Conservation (phyloP, 1,284 basidiomycete genomes). For the Neotropicomus parvogracilis region DNA sequence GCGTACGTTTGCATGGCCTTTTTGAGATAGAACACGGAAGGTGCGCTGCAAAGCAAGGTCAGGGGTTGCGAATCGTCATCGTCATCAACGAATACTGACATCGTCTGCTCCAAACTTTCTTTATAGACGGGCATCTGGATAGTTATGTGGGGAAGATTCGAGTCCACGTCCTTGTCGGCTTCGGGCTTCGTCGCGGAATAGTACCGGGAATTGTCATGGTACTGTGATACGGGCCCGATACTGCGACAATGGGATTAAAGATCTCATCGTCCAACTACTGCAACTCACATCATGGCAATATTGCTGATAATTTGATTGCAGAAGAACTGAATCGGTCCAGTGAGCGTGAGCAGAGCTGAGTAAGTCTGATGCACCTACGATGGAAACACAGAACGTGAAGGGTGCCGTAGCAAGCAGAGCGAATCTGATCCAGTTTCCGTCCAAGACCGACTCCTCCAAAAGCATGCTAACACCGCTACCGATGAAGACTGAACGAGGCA, state of each 20-base stretch:
- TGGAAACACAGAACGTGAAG: conserved; percentile 70
- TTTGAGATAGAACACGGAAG: conserved; percentile 76
- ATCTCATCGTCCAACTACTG: background rate
- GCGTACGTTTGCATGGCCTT: conserved; percentile 86
- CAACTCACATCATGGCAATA: conserved; percentile 51
- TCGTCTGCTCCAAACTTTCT: conserved; percentile 66
- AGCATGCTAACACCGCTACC: conserved; percentile 53
- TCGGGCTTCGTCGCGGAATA: conserved; percentile 61
- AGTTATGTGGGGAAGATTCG: conserved; percentile 66
- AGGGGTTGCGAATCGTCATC: conserved; percentile 56
- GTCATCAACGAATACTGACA: conserved; percentile 42
- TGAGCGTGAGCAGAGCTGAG: background rate
- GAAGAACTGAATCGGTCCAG: conserved; percentile 59
- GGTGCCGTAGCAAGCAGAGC: conserved; percentile 61
- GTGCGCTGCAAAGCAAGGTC: conserved; percentile 49
- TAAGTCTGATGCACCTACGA: conserved; percentile 45
- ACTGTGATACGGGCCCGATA: conserved; percentile 73
- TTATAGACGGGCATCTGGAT: conserved; percentile 81
- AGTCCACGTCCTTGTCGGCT: conserved; percentile 58
- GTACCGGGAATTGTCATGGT: conserved; percentile 68
- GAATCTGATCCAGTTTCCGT: conserved; percentile 61
- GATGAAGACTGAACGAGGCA: conserved; percentile 50
- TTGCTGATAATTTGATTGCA: conserved; percentile 58
- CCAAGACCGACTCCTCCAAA: conserved; percentile 64
- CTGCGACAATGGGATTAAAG: conserved; percentile 24